phyloP scores from a whole-genome alignment of 495 filamentous ascomycete genomes.

The Delitschia confertaspora region DNA sequence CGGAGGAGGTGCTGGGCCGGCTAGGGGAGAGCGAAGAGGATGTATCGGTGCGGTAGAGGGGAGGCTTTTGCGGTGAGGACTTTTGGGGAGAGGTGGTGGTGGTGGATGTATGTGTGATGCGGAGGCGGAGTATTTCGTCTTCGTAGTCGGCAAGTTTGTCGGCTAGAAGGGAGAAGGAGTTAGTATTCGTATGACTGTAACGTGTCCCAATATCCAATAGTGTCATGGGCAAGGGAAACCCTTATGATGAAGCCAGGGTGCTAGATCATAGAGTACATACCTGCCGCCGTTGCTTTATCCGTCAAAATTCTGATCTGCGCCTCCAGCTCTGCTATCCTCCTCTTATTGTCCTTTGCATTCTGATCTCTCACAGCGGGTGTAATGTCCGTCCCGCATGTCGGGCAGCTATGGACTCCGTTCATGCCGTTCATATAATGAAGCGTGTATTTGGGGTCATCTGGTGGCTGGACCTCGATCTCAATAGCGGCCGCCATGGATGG shows the following conservation, averaged over 20 bases:
- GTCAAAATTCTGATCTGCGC: slow-evolving; percentile 66
- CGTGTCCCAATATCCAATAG: too few relatives aligned
- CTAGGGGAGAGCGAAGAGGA: slow-evolving; percentile 16
- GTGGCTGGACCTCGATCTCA: background rate
- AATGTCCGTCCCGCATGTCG: slow-evolving; percentile 19
- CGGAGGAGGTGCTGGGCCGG: slow-evolving; percentile 30
- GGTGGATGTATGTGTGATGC: slow-evolving; percentile 49
- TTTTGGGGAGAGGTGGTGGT: slow-evolving; percentile 26
- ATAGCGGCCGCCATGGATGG: background rate
- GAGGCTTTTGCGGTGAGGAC: slow-evolving; percentile 3
- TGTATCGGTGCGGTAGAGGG: slow-evolving; percentile 13
- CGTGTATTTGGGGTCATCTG: background rate
- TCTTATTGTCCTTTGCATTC: slow-evolving; percentile 5
- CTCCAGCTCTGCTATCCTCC: slow-evolving; percentile 65
- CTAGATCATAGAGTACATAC: slow-evolving; percentile 38
- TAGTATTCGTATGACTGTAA: slow-evolving; percentile 1
- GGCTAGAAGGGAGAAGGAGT: slow-evolving; percentile 36
- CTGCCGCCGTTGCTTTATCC: slow-evolving; percentile 65
- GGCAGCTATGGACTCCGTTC: slow-evolving; percentile 17
- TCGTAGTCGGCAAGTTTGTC: slow-evolving; percentile 92
- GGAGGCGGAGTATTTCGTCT: slow-evolving; percentile 79
- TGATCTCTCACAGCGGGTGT: background rate
- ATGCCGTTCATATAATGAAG: slow-evolving; percentile 5
- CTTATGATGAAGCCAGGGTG: too few relatives aligned
- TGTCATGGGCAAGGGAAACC: too few relatives aligned